Conservation (phyloP, 805 yeast genomes). For the Metschnikowia aberdeeniae region DNA sequence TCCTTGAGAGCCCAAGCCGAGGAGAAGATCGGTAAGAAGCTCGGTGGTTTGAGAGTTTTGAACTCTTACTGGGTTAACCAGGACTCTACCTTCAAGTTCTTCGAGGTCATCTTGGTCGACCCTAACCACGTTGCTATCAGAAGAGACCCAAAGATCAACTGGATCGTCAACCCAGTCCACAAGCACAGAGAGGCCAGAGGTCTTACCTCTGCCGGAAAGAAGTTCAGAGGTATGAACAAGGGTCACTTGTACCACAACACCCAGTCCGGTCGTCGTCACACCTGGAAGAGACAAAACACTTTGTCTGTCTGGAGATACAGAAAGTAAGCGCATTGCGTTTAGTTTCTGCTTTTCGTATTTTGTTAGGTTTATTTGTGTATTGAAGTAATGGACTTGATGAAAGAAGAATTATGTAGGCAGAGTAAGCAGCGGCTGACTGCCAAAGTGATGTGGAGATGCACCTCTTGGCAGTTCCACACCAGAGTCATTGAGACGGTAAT, state of each 20-base stretch:
- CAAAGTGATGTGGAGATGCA: not conserved
- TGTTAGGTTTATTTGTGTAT: constrained; percentile 11
- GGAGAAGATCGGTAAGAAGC: constrained; percentile 99
- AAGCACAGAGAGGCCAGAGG: constrained; percentile 99
- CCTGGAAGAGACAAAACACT: constrained; percentile 99
- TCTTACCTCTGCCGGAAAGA: constrained; percentile 96
- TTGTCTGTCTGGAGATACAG: constrained; percentile 99
- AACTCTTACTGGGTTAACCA: constrained; percentile 99
- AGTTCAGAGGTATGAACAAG: constrained; percentile 99
- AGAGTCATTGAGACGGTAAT: not conserved
- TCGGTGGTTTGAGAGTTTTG: constrained; percentile 97
- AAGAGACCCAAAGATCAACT: constrained; percentile 98
- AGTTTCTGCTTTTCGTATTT: not conserved
- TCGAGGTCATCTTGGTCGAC: constrained; percentile 94
- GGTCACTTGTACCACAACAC: constrained; percentile 99
- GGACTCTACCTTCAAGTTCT: constrained; percentile 99
- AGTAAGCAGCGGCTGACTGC: not conserved
- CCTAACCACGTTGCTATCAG: constrained; percentile 98
- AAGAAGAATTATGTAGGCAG: not conserved
- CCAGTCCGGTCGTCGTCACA: constrained; percentile 97
- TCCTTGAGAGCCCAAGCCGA: constrained; percentile 97
- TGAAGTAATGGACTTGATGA: constrained; percentile 10
- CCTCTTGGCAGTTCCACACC: not conserved
- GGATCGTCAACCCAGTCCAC: constrained; percentile 99
- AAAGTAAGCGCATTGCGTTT: constrained; percentile 44